Evolutionary conservation across 2,329 filamentous ascomycete species (phyloP).

Genomic region (Epichloe baconii): DNA sequence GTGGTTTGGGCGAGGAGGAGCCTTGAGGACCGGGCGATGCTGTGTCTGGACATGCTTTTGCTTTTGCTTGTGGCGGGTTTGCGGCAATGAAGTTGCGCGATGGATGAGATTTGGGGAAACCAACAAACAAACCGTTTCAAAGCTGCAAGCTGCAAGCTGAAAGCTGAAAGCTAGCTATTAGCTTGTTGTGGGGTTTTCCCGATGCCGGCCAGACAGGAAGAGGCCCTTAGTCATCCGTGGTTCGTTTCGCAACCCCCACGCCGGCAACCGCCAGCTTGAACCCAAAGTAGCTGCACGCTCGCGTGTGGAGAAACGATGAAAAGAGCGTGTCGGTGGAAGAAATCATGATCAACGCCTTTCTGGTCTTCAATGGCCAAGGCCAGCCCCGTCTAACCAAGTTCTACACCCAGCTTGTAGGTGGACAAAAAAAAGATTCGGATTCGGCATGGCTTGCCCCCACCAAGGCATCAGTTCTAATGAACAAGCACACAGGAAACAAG

Average conservation of each 20-base stretch:
- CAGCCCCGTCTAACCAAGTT: slow-evolving; percentile 96
- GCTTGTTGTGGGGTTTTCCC: no score
- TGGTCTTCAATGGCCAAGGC: slow-evolving; percentile 97
- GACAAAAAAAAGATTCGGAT: neutral
- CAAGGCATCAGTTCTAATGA: neutral
- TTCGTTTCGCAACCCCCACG: neutral
- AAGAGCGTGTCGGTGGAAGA: neutral
- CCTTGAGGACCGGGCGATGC: slow-evolving; percentile 25
- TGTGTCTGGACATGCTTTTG: slow-evolving; percentile 18
- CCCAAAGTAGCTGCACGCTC: no score
- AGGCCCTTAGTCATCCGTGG: no score
- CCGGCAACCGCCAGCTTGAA: neutral
- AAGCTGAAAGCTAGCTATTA: no score
- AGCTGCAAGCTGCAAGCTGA: no score
- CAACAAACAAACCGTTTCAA: no score
- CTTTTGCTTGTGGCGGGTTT: neutral
- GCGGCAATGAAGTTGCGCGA: neutral
- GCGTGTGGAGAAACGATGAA: neutral
- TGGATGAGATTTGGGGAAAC: neutral
- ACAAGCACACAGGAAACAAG: slow-evolving; percentile 62
- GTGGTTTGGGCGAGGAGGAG: slow-evolving; percentile 22
- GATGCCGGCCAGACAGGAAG: no score
- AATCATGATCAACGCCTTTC: slow-evolving; percentile 91
- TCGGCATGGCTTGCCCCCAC: neutral
- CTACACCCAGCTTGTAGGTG: slow-evolving; percentile 77